Evolutionary conservation across 768 basidiomycete genomes (phyloP).

Genomic region (Pleurotus citrinopileatus): DNA sequence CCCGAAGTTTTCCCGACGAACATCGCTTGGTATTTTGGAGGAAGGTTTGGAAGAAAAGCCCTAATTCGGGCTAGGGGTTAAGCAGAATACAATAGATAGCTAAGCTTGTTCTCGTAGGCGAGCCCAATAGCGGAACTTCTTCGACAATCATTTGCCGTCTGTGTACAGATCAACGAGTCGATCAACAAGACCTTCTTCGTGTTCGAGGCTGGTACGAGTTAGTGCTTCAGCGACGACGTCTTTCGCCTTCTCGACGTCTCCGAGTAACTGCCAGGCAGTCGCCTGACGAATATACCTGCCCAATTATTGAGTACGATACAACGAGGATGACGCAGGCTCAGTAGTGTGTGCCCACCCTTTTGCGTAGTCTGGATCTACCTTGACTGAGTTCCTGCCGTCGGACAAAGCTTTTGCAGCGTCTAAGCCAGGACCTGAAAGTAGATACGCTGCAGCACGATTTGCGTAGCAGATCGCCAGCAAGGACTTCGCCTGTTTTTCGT

Average conservation of each 20-base stretch:
- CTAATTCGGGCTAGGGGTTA: neutral
- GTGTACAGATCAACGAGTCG: slow-evolving; percentile 6
- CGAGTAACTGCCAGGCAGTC: slow-evolving; percentile 1
- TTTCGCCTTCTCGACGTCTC: neutral
- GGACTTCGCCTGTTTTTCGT: slow-evolving; percentile 21
- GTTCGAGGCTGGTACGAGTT: neutral
- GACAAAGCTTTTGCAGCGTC: slow-evolving; percentile 27
- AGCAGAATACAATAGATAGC: neutral
- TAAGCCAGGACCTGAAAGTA: slow-evolving; percentile 24
- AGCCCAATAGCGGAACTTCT: neutral
- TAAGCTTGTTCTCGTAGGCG: neutral
- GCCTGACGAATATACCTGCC: slow-evolving; percentile 10
- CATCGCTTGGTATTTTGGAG: neutral
- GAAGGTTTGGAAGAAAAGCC: neutral
- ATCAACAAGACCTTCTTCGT: slow-evolving; percentile 3
- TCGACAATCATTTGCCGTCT: neutral
- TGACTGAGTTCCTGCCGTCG: slow-evolving; percentile 26
- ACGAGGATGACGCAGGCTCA: neutral
- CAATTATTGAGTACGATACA: neutral
- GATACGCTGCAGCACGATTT: slow-evolving; percentile 30
- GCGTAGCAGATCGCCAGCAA: slow-evolving; percentile 27
- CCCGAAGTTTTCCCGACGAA: neutral
- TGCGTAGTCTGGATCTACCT: slow-evolving; percentile 22
- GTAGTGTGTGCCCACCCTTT: slow-evolving; percentile 25
- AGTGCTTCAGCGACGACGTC: slow-evolving; percentile 9